Evolutionary conservation across 768 basidiomycete genomes (phyloP).

Genomic region (Lenzites betulinus): DNA sequence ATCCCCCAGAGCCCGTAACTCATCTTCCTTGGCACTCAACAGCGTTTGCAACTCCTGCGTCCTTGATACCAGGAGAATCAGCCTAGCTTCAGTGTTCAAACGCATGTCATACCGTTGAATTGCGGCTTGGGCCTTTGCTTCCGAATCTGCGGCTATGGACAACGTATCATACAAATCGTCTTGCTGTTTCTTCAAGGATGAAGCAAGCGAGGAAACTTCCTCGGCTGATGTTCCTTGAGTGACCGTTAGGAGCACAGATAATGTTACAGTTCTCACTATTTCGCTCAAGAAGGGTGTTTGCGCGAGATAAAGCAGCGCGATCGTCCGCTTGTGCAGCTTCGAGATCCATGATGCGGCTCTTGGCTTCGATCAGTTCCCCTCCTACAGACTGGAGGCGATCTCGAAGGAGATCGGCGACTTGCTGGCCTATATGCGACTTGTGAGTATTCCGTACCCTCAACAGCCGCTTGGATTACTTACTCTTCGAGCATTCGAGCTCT

Average conservation of each 20-base stretch:
- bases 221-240: conserved; percentile 9
- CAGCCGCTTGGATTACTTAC: conserved; percentile 11
- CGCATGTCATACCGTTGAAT: conserved; percentile 14
- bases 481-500: conserved; percentile 24
- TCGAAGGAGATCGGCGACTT: conserved; percentile 51
- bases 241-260: neutral
- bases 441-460: neutral
- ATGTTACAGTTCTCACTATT: neutral
- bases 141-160: conserved; percentile 19
- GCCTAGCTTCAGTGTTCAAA: neutral
- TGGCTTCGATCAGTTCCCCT: conserved; percentile 45
- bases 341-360: conserved; percentile 40
- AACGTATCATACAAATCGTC: conserved; percentile 24
- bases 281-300: neutral
- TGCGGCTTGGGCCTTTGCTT: conserved; percentile 17
- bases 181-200: conserved; percentile 22
- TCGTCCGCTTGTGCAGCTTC: conserved; percentile 34
- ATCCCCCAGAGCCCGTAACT: conserved; percentile 4
- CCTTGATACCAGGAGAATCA: conserved; percentile 11
- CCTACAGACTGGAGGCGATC: conserved; percentile 46
- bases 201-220: conserved; percentile 15
- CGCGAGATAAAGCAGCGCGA: conserved; percentile 7
- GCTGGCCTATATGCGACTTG: conserved; percentile 38
- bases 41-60: conserved; percentile 15
- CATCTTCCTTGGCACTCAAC: neutral